phyloP scores from a whole-genome alignment of 768 basidiomycete species.

The Paxillus rubicundulus region DNA sequence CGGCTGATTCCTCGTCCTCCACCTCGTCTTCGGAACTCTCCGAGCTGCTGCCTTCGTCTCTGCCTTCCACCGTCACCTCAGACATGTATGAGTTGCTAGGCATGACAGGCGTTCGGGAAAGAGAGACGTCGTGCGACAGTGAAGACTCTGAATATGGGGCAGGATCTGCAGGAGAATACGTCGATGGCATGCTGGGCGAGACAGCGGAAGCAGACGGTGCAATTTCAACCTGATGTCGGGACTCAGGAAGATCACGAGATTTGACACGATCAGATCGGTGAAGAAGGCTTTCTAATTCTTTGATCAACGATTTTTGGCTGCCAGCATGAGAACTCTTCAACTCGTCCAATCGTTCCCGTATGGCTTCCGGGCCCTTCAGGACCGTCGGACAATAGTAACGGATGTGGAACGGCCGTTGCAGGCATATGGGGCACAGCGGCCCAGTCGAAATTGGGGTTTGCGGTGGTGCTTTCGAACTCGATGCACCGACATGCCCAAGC shows the following conservation, averaged over 20 bases:
- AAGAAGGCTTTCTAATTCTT: slow-evolving; percentile 39
- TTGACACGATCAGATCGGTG: slow-evolving; percentile 27
- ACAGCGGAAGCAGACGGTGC: slow-evolving; percentile 4
- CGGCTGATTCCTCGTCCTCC: slow-evolving; percentile 13
- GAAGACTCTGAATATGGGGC: slow-evolving; percentile 1
- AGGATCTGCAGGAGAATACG: neutral
- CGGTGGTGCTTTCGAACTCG: neutral
- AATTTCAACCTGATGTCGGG: slow-evolving; percentile 10
- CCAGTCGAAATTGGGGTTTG: slow-evolving; percentile 2
- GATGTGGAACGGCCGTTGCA: slow-evolving; percentile 42
- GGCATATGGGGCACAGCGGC: slow-evolving; percentile 46
- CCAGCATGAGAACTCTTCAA: slow-evolving; percentile 29
- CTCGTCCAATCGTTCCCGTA: slow-evolving; percentile 46
- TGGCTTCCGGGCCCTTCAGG: slow-evolving; percentile 38
- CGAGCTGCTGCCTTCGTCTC: slow-evolving; percentile 40
- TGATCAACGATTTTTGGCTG: slow-evolving; percentile 34
- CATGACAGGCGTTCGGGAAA: slow-evolving; percentile 16
- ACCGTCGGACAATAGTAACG: slow-evolving; percentile 51
- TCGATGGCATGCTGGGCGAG: neutral
- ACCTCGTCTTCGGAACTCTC: slow-evolving; percentile 32
- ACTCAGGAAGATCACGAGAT: neutral
- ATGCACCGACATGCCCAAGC: neutral
- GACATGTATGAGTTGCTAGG: slow-evolving; percentile 33
- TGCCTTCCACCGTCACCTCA: slow-evolving; percentile 37
- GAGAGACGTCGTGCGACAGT: neutral